Evolutionary conservation across 352 stramenopile species (phyloP).

Genomic region (Globisporangium middletonii): DNA sequence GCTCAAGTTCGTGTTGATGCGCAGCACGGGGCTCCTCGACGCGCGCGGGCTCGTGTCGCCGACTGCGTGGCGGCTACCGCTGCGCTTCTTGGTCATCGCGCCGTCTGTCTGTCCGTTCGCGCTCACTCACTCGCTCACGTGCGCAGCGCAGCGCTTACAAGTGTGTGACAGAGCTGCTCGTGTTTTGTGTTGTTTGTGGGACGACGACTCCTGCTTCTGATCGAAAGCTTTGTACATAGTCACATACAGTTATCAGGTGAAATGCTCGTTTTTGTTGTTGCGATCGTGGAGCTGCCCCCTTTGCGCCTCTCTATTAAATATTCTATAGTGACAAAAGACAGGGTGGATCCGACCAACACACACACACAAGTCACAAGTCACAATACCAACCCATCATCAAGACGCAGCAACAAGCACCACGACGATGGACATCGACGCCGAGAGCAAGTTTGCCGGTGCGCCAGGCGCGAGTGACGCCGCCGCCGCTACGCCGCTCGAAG

Average conservation of each 20-base stretch:
- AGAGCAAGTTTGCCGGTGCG: constrained; percentile 5
- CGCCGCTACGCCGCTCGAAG: constrained; percentile 22
- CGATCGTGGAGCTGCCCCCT: background rate
- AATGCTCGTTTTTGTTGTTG: background rate
- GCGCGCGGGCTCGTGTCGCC: constrained; percentile 1
- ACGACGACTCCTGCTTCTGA: no score
- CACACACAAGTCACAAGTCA: background rate
- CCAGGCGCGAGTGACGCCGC: constrained; percentile 5
- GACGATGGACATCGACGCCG: constrained; percentile 10
- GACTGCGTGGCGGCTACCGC: constrained; percentile 6
- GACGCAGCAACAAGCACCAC: background rate
- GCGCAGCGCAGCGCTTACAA: background rate
- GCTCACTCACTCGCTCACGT: background rate
- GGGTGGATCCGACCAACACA: background rate
- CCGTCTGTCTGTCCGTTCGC: background rate
- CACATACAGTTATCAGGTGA: no score
- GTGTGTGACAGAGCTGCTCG: background rate
- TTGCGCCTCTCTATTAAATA: background rate
- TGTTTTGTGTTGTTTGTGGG: background rate
- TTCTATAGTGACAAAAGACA: background rate
- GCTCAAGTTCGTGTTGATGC: constrained; percentile 14
- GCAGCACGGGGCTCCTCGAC: constrained; percentile 2
- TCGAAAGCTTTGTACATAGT: no score
- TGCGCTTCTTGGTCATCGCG: constrained; percentile 16
- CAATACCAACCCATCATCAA: background rate